Evolutionary conservation across 345 rosid genomes (phyloP).

Genomic region (Firmiana major): DNA sequence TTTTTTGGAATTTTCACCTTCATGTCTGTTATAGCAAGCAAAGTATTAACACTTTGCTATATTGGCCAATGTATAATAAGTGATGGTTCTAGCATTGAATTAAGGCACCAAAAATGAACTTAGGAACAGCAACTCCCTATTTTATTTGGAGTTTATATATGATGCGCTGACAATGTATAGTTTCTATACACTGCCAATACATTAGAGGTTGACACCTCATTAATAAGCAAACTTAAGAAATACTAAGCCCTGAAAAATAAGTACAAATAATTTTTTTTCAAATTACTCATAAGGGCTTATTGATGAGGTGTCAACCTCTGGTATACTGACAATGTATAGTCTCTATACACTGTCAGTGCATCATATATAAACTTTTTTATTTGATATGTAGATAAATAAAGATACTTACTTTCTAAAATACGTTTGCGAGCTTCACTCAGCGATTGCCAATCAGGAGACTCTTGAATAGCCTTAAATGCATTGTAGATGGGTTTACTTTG

Average conservation of each 20-base stretch:
- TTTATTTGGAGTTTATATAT: too few species aligned
- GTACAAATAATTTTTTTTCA: too few species aligned
- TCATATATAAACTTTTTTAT: too few species aligned
- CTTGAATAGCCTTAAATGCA: slow-evolving; percentile 68
- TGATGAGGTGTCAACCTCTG: too few species aligned
- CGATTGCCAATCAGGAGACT: slow-evolving; percentile 57
- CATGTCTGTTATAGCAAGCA: not conserved
- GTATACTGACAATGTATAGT: too few species aligned
- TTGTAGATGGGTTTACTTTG: slow-evolving; percentile 77
- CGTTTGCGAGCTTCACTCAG: slow-evolving; percentile 70
- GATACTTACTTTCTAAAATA: slow-evolving; percentile 60
- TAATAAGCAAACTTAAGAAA: too few species aligned
- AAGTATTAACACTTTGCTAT: not conserved
- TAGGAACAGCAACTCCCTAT: not conserved
- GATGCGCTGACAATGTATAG: too few species aligned
- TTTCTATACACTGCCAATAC: too few species aligned
- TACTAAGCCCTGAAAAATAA: too few species aligned
- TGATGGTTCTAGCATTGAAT: not conserved
- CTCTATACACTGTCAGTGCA: too few species aligned
- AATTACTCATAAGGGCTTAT: too few species aligned
- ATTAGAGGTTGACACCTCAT: too few species aligned
- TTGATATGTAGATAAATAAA: not conserved
- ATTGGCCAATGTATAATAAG: not conserved
- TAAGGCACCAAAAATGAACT: not conserved
- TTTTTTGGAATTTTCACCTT: not conserved